A percentile compares a stretch with the other conserved stretches of the same genome.
These are phyloP conservation scores for Rhododendron simsii DNA, from an alignment of 148 eudicot species.

Conservation along the genomic window DNA sequence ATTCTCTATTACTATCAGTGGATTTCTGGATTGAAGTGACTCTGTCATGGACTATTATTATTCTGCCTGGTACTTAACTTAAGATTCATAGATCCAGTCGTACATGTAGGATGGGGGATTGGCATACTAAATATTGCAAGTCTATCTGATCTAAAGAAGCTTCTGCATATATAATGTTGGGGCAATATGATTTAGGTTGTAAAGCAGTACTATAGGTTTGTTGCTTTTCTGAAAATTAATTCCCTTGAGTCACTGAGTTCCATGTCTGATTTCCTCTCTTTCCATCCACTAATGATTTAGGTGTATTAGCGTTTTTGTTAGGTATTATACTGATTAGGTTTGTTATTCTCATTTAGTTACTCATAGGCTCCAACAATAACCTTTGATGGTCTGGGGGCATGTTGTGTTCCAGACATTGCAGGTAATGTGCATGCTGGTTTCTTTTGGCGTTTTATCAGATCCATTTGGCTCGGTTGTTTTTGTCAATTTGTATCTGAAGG, in stretches of 20 bases:
- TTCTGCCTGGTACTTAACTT: neutral
- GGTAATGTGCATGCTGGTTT: slow-evolving; percentile 35
- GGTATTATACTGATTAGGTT: neutral
- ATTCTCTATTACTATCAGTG: slow-evolving; percentile 21
- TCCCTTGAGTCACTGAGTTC: neutral
- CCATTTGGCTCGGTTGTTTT: slow-evolving; percentile 32
- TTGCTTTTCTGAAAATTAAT: neutral
- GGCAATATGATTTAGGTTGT: neutral
- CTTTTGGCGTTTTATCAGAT: slow-evolving; percentile 44
- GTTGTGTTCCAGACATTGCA: slow-evolving; percentile 45
- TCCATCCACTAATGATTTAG: neutral
- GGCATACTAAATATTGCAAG: slow-evolving; percentile 6
- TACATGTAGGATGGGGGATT: slow-evolving; percentile 4
- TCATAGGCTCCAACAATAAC: slow-evolving; percentile 16
- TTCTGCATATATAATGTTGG: neutral
- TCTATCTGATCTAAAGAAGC: neutral
- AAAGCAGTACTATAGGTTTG: neutral
- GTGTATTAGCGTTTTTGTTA: neutral
- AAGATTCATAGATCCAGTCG: neutral
- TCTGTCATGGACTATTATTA: neutral
- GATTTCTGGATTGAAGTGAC: slow-evolving; percentile 17
- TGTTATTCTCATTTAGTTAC: slow-evolving; percentile 2
- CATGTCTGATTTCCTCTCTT: slow-evolving; percentile 5
- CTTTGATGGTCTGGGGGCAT: slow-evolving; percentile 20
- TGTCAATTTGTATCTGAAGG: slow-evolving; percentile 44